These are phyloP conservation scores for Daedalea quercina DNA, from an alignment of 768 basidiomycete species.

Conservation along the genomic window DNA sequence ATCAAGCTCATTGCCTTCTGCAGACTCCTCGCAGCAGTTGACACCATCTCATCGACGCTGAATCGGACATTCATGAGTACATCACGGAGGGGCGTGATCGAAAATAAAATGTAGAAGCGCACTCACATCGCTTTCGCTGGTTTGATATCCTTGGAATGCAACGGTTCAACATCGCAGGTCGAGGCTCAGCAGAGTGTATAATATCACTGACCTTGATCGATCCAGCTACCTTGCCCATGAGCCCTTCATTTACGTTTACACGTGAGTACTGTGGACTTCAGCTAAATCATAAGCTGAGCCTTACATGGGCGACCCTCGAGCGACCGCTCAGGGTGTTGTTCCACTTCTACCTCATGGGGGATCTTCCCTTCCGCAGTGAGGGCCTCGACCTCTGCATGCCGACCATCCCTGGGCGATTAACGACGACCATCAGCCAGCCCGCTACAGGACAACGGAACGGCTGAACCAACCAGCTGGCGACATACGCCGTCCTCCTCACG, in stretches of 20 bases:
- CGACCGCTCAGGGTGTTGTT: conserved; percentile 60
- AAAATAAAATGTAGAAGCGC: not conserved
- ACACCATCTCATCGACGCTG: conserved; percentile 80
- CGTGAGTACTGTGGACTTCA: too few species aligned
- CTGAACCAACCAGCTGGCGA: conserved; percentile 54
- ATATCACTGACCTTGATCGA: conserved; percentile 47
- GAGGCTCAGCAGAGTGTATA: not conserved
- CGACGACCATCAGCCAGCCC: not conserved
- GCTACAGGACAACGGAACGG: not conserved
- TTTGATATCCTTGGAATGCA: conserved; percentile 55
- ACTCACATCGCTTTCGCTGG: conserved; percentile 80
- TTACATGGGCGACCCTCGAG: conserved; percentile 54
- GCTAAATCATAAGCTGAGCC: too few species aligned
- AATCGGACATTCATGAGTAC: not conserved
- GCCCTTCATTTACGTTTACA: too few species aligned
- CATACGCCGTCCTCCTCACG: conserved; percentile 76
- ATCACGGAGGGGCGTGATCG: not conserved
- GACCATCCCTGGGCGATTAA: conserved; percentile 45
- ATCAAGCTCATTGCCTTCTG: conserved; percentile 26
- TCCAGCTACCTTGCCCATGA: conserved; percentile 76
- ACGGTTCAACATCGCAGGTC: not conserved
- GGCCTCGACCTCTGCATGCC: conserved; percentile 50
- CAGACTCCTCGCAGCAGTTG: conserved; percentile 56
- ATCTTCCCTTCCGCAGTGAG: conserved; percentile 60
- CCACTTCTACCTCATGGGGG: conserved; percentile 70